phyloP scores from a whole-genome alignment of 108 stramenopile species.

The Skeletonema tropicum region DNA sequence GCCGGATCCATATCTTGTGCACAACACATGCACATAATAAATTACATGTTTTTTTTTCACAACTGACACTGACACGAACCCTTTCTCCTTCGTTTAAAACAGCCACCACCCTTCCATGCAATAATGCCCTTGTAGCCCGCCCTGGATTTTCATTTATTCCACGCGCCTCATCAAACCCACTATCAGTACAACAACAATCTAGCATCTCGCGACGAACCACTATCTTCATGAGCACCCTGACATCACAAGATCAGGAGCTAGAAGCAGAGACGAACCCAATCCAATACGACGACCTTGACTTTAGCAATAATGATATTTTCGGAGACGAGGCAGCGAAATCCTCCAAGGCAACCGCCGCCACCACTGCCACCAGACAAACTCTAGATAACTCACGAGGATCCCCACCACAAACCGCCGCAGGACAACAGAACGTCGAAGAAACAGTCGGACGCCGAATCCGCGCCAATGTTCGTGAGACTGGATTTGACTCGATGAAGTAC shows the following conservation, averaged over 20 bases:
- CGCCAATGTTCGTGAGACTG: conserved; percentile 76
- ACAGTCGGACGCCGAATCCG: conserved; percentile 47
- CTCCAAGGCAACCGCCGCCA: background rate
- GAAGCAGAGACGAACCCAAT: conserved; percentile 4
- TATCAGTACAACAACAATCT: conserved; percentile 6
- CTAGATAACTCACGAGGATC: background rate
- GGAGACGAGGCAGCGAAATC: background rate
- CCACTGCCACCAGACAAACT: background rate
- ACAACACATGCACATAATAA: background rate
- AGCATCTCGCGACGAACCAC: background rate
- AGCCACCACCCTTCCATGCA: conserved; percentile 23
- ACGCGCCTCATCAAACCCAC: background rate
- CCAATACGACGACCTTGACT: background rate
- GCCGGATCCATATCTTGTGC: background rate
- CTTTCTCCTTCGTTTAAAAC: background rate
- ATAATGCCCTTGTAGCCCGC: conserved; percentile 26
- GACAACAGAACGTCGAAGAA: conserved; percentile 10
- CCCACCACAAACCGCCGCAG: conserved; percentile 3
- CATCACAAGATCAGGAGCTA: background rate
- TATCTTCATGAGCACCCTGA: background rate
- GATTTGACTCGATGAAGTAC: conserved; percentile 78
- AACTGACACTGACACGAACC: background rate
- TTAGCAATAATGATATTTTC: background rate
- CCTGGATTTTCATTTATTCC: conserved; percentile 12
- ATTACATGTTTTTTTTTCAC: background rate